phyloP scores from a whole-genome alignment of 805 yeast genomes.

The Saturnispora diversa region DNA sequence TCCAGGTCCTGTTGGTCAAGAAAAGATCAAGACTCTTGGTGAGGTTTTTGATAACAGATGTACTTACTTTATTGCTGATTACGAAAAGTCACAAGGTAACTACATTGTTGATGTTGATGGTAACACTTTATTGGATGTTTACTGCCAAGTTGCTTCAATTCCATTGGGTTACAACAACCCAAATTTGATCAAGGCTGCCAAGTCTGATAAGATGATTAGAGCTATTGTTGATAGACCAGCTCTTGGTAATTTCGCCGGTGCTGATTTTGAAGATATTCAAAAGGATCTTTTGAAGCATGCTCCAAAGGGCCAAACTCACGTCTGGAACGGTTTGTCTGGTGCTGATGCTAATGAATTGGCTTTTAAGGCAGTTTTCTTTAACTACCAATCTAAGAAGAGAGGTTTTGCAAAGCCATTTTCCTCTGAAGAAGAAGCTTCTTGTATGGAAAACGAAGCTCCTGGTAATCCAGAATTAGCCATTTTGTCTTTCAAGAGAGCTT shows the following conservation, averaged over 20 bases:
- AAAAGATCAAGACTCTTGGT: constrained; percentile 45
- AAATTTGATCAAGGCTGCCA: constrained; percentile 57
- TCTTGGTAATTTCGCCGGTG: constrained; percentile 70
- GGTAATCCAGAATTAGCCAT: constrained; percentile 85
- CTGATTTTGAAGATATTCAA: constrained; percentile 42
- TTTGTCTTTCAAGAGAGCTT: constrained; percentile 77
- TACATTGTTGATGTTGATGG: constrained; percentile 78
- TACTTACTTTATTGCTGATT: constrained; percentile 69
- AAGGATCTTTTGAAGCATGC: constrained; percentile 64
- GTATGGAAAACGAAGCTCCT: constrained; percentile 78
- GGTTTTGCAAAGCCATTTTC: constrained; percentile 56
- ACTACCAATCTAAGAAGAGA: constrained; percentile 63
- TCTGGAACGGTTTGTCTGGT: constrained; percentile 79
- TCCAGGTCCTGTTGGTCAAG: constrained; percentile 71
- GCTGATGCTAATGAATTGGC: constrained; percentile 88
- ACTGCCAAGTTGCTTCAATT: constrained; percentile 80
- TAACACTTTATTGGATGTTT: constrained; percentile 62
- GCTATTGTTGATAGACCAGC: constrained; percentile 82
- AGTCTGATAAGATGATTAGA: constrained; percentile 58
- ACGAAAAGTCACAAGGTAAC: constrained; percentile 67
- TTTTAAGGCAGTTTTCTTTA: constrained; percentile 81
- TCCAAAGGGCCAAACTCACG: constrained; percentile 65
- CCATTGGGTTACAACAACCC: constrained; percentile 86
- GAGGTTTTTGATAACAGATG: constrained; percentile 65
- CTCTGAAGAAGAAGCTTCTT: constrained; percentile 57